Evolutionary conservation across 495 filamentous ascomycete genomes (phyloP).

Genomic region (Lophiotrema nucula): DNA sequence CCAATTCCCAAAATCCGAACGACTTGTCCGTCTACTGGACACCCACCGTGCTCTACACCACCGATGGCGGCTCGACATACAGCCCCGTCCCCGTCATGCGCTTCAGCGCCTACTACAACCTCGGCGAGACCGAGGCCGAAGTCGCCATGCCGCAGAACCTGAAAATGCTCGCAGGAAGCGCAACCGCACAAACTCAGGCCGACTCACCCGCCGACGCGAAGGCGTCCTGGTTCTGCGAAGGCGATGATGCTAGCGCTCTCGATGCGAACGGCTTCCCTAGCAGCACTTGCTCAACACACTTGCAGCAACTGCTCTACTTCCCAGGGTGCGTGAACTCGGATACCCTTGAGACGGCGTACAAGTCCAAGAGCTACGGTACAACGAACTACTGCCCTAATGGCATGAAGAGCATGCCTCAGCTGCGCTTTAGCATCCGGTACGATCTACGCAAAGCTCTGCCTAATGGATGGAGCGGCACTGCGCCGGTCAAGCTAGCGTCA

Average conservation of each 20-base stretch:
- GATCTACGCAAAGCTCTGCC: constrained; percentile 37
- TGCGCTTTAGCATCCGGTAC: constrained; percentile 40
- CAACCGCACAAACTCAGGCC: constrained; percentile 19
- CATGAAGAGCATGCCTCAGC: constrained; percentile 35
- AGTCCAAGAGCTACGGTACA: constrained; percentile 12
- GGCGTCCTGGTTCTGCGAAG: constrained; percentile 36
- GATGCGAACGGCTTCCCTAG: constrained; percentile 34
- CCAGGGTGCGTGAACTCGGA: constrained; percentile 37
- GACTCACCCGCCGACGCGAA: constrained; percentile 16
- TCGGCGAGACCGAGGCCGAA: constrained; percentile 26
- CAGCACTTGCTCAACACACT: constrained; percentile 53
- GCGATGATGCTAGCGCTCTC: background rate
- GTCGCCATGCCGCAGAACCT: constrained; percentile 36
- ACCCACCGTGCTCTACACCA: constrained; percentile 34
- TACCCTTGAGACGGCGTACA: constrained; percentile 33
- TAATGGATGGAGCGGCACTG: constrained; percentile 32
- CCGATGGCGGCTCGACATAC: constrained; percentile 19
- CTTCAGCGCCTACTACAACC: constrained; percentile 34
- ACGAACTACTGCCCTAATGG: constrained; percentile 31
- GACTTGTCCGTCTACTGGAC: constrained; percentile 40
- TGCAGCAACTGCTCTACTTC: constrained; percentile 51
- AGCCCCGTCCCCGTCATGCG: constrained; percentile 27
- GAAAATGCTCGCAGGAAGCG: constrained; percentile 32
- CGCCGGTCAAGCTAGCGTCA: constrained; percentile 35
- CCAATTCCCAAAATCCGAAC: constrained; percentile 37